phyloP scores from a whole-genome alignment of 306 rosid species.

The Inga oerstediana region DNA sequence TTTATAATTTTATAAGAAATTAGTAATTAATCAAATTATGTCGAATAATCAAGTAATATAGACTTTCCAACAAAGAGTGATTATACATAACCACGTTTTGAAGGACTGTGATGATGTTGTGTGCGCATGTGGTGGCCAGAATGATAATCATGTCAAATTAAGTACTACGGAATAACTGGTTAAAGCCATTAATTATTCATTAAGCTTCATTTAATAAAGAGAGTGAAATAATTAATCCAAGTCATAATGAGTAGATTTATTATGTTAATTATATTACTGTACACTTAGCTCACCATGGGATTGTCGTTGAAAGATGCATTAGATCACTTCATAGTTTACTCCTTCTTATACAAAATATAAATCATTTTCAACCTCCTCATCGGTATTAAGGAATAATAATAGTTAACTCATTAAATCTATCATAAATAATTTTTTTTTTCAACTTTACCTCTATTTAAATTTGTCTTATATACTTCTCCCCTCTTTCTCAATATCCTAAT shows the following conservation, averaged over 20 bases:
- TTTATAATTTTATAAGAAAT: constrained; percentile 27
- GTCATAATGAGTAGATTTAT: constrained; percentile 9
- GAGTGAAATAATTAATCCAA: constrained; percentile 8
- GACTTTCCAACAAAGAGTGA: constrained; percentile 9
- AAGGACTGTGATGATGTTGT: constrained; percentile 24
- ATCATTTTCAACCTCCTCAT: too few relatives aligned
- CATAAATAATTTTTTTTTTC: too few relatives aligned
- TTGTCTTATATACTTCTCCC: too few relatives aligned
- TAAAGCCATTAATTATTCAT: constrained; percentile 1
- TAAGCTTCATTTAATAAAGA: background rate
- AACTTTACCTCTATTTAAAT: too few relatives aligned
- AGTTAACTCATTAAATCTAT: too few relatives aligned
- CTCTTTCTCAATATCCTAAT: too few relatives aligned
- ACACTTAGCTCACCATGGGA: too few relatives aligned
- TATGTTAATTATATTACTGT: background rate
- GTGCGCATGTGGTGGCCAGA: constrained; percentile 25
- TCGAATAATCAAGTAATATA: constrained; percentile 10
- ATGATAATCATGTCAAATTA: constrained; percentile 34
- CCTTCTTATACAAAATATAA: too few relatives aligned
- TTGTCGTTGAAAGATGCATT: too few relatives aligned
- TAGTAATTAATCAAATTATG: constrained; percentile 21
- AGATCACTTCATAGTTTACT: too few relatives aligned
- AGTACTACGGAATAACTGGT: constrained; percentile 31
- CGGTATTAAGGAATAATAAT: too few relatives aligned
- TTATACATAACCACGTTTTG: constrained; percentile 7